A percentile compares a stretch with the other conserved stretches of the same genome.
These are phyloP conservation scores for Teunomyces pallodes DNA, from an alignment of 805 yeast species.

Conservation along the genomic window DNA sequence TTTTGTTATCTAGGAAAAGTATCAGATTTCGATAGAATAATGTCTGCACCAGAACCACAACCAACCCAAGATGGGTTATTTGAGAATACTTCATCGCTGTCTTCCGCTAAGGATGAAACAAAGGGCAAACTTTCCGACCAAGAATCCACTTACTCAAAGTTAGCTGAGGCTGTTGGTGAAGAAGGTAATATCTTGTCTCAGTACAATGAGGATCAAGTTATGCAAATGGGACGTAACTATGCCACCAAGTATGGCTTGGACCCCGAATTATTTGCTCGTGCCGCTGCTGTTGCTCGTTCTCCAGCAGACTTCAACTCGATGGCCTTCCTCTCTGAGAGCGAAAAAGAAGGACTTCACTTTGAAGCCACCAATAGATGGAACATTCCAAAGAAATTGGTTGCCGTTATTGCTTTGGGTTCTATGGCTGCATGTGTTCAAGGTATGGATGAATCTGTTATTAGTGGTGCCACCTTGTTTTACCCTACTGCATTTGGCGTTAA, in stretches of 20 bases:
- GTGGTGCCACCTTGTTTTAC: slow-evolving; percentile 64
- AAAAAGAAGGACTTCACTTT: slow-evolving; percentile 45
- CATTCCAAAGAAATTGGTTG: slow-evolving; percentile 48
- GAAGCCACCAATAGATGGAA: slow-evolving; percentile 45
- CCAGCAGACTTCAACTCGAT: slow-evolving; percentile 57
- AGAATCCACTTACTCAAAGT: slow-evolving; percentile 6
- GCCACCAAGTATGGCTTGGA: slow-evolving; percentile 57
- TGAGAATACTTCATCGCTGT: slow-evolving; percentile 11
- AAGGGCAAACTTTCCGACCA: slow-evolving; percentile 7
- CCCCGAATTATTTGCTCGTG: slow-evolving; percentile 56
- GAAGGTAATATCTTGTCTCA: slow-evolving; percentile 50
- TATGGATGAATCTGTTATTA: slow-evolving; percentile 70
- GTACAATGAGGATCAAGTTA: slow-evolving; percentile 62
- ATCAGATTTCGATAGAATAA: neutral
- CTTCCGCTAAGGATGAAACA: slow-evolving; percentile 10
- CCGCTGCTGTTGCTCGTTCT: slow-evolving; percentile 57
- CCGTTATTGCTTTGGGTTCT: slow-evolving; percentile 57
- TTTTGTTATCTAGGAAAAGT: neutral
- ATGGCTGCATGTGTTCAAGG: slow-evolving; percentile 74
- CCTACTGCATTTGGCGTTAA: slow-evolving; percentile 52
- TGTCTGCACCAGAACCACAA: neutral
- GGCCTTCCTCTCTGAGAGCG: slow-evolving; percentile 47
- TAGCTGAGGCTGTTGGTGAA: slow-evolving; percentile 11
- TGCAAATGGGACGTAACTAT: slow-evolving; percentile 67
- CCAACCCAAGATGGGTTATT: slow-evolving; percentile 13